These are phyloP conservation scores for Boletus barrowsii DNA, from an alignment of 768 basidiomycete species.

Conservation along the genomic window DNA sequence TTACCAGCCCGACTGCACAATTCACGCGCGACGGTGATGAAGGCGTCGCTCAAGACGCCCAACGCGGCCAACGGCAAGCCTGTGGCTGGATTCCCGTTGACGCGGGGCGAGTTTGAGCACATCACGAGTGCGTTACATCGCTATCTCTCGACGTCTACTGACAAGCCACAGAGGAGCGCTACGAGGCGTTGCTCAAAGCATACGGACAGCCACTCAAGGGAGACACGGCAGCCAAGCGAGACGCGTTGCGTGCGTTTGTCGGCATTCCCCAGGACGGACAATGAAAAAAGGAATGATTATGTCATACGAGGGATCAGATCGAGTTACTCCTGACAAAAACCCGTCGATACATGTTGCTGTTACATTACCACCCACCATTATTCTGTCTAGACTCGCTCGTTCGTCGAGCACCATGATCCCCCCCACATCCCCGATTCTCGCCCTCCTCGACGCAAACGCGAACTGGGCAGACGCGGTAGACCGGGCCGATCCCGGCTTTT, in stretches of 20 bases:
- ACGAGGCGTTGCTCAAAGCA: slow-evolving; percentile 35
- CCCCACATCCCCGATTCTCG: background rate
- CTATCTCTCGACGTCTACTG: background rate
- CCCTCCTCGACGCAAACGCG: slow-evolving; percentile 50
- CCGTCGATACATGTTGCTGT: too few species aligned
- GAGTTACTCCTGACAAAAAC: background rate
- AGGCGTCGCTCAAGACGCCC: slow-evolving; percentile 31
- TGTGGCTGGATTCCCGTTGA: slow-evolving; percentile 34
- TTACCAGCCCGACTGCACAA: slow-evolving; percentile 38
- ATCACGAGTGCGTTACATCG: slow-evolving; percentile 35
- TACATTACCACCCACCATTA: too few species aligned
- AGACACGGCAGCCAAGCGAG: slow-evolving; percentile 39
- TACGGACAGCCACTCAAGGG: slow-evolving; percentile 36
- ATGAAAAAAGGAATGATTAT: background rate
- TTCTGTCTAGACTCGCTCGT: too few species aligned
- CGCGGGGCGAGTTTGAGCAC: slow-evolving; percentile 44
- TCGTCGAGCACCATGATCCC: slow-evolving; percentile 3
- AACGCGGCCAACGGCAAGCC: slow-evolving; percentile 34
- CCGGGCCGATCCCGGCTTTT: slow-evolving; percentile 58
- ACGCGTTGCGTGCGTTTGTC: slow-evolving; percentile 36
- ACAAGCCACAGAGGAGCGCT: slow-evolving; percentile 36
- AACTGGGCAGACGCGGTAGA: slow-evolving; percentile 68
- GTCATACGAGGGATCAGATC: slow-evolving; percentile 4
- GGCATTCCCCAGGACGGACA: slow-evolving; percentile 32
- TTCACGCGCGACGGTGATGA: slow-evolving; percentile 31